Evolutionary conservation across 2,329 filamentous ascomycete species (phyloP).

Genomic region (Cladophialophora psammophila): DNA sequence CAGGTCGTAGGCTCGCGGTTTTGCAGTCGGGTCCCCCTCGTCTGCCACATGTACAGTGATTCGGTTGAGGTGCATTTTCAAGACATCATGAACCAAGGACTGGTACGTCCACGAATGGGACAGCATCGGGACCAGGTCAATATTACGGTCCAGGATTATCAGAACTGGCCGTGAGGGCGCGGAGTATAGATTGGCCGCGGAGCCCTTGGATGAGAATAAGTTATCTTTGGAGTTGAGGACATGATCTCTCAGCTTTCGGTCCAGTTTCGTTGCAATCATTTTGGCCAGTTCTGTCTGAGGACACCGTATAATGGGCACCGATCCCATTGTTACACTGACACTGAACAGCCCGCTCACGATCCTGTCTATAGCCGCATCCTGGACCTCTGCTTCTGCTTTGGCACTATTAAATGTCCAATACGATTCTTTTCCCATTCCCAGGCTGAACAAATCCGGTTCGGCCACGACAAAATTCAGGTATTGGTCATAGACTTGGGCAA

Average conservation of each 20-base stretch:
- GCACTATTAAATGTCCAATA: slow-evolving; percentile 83
- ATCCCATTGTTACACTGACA: slow-evolving; percentile 96
- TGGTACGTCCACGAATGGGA: slow-evolving; percentile 95
- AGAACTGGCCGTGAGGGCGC: slow-evolving; percentile 83
- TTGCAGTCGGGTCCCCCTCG: slow-evolving; percentile 72
- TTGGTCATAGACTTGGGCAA: slow-evolving; percentile 93
- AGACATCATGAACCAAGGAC: slow-evolving; percentile 79
- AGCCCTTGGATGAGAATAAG: slow-evolving; percentile 79
- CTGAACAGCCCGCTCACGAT: slow-evolving; percentile 98
- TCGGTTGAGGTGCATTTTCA: slow-evolving; percentile 84
- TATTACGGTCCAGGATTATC: slow-evolving; percentile 91
- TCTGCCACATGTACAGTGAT: slow-evolving; percentile 88
- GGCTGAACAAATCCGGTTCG: slow-evolving; percentile 92
- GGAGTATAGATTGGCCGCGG: slow-evolving; percentile 58
- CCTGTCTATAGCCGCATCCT: slow-evolving; percentile 85
- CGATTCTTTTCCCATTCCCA: slow-evolving; percentile 90
- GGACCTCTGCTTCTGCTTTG: slow-evolving; percentile 85
- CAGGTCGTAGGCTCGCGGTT: slow-evolving; percentile 90
- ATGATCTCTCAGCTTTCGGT: slow-evolving; percentile 94
- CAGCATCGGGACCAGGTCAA: slow-evolving; percentile 97
- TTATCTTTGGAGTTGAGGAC: slow-evolving; percentile 98
- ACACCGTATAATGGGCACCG: slow-evolving; percentile 94
- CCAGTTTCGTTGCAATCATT: slow-evolving; percentile 90
- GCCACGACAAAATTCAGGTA: slow-evolving; percentile 97
- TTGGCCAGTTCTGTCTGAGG: slow-evolving; percentile 93